A percentile compares a stretch with the other conserved stretches of the same genome.
These are phyloP conservation scores for Wickerhamiella pararugosa DNA, from an alignment of 1,139 yeast genomes.

Conservation along the genomic window DNA sequence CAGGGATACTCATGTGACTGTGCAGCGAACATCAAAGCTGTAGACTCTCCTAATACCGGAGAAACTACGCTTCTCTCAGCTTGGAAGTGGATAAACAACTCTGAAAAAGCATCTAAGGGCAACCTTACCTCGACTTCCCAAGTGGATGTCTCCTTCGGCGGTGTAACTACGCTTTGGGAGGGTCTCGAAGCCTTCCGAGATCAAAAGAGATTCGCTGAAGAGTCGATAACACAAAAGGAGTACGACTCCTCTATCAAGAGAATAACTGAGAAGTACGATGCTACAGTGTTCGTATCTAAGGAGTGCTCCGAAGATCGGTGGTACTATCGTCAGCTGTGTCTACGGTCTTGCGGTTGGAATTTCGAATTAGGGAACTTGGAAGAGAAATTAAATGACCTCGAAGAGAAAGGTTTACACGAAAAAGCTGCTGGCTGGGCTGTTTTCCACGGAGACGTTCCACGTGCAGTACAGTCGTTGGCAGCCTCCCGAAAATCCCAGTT, in stretches of 20 bases:
- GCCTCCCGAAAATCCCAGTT: conserved; percentile 46
- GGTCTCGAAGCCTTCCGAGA: conserved; percentile 50
- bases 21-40: conserved; percentile 42
- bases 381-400: conserved; percentile 43
- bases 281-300: conserved; percentile 16
- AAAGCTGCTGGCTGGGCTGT: conserved; percentile 98
- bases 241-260: conserved; percentile 20
- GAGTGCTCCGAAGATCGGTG: conserved; percentile 17
- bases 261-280: conserved; percentile 17
- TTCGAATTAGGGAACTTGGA: conserved; percentile 66
- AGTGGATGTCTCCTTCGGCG: conserved; percentile 73
- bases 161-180: conserved; percentile 82
- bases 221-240: conserved; percentile 3
- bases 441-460: conserved; percentile 73
- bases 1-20: conserved; percentile 65
- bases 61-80: conserved; percentile 25
- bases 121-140: conserved; percentile 46
- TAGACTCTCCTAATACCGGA: conserved; percentile 17
- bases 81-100: conserved; percentile 81
- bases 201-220: conserved; percentile 34
- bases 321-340: conserved; percentile 55
- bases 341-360: conserved; percentile 87
- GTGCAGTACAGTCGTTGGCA: conserved; percentile 59
- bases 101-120: conserved; percentile 49
- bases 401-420: conserved; percentile 48